Evolutionary conservation across 192 early-diverging fungal genomes (phyloP).

Genomic region (Funneliformis mosseae): DNA sequence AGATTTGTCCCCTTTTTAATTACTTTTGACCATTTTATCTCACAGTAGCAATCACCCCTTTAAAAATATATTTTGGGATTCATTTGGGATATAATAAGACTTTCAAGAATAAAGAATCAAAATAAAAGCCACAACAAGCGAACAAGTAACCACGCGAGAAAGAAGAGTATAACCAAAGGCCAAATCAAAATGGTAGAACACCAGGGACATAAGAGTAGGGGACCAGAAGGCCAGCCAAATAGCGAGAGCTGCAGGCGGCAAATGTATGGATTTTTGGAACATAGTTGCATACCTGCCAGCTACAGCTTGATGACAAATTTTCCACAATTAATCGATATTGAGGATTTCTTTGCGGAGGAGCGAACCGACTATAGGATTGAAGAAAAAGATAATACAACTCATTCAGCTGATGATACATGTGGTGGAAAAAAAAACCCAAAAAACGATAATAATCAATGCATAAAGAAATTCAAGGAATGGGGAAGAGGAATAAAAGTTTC

Average conservation of each 20-base stretch:
- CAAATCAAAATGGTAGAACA: slow-evolving; percentile 30
- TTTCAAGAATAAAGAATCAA: slow-evolving; percentile 14
- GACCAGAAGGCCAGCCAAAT: slow-evolving; percentile 38
- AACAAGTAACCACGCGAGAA: slow-evolving; percentile 18
- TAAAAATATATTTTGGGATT: background rate
- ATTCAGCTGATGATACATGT: background rate
- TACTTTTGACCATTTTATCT: background rate
- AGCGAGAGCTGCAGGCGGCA: slow-evolving; percentile 27
- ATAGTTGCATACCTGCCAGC: slow-evolving; percentile 77
- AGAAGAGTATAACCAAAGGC: slow-evolving; percentile 32
- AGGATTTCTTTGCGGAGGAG: slow-evolving; percentile 53
- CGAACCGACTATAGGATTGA: slow-evolving; percentile 38
- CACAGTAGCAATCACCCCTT: background rate
- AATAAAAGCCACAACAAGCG: slow-evolving; percentile 14
- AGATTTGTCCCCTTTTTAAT: background rate
- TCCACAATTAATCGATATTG: slow-evolving; percentile 79
- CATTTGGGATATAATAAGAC: slow-evolving; percentile 2
- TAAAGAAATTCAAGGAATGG: slow-evolving; percentile 15
- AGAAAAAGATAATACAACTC: slow-evolving; percentile 5
- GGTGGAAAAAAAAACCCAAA: slow-evolving; percentile 1
- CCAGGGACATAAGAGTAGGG: slow-evolving; percentile 20
- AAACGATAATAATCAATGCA: background rate
- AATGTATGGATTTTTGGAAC: slow-evolving; percentile 39
- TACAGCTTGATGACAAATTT: slow-evolving; percentile 76
- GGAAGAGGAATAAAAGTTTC: slow-evolving; percentile 27